Base-by-base conservation (phyloP, 1,284 basidiomycete genomes). In the Phylloboletellus chloephorus region DNA sequence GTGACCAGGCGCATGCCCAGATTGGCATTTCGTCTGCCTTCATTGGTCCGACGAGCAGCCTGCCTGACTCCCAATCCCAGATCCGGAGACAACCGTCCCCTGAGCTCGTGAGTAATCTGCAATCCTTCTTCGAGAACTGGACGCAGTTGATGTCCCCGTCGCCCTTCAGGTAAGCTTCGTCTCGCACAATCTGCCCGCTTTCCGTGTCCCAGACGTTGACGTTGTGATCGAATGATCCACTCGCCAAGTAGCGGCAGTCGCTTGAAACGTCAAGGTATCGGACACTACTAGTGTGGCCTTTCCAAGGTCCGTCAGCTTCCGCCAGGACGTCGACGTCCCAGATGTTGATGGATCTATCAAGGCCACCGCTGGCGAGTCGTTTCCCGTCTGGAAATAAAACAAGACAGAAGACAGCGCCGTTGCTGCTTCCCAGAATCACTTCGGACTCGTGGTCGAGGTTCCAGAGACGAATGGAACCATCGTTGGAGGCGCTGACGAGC, bases 181-280 rank as follows among this genome's bases (percentile, higher is more conserved):
- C 44, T 43, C 47, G 41, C 37, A 56, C 46, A 38, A 59, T 31
- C 37, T 35, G 40, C 37, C 58, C 56, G 23, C 39, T 58, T 55
- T 45, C 36, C 50, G 55, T 57, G 42, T 60, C 49, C 55, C 55
- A 57, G 26, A 57, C 10, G 52, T 58, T 60, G 23, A 57, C 36
- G 13, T 48, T 57, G 52, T 61, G 57, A 59, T 57, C 55, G 44
- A 61, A 61, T 31, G 58, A 57, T 53, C 58, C 58, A 31, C 58
- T 57, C 6, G 39, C 52, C 23, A 57, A 13, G 56, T 57, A 57
- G 38, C 52, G 57, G 26, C 57, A 47, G 54, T 61, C 54, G 19
- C 41, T 51, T 31, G 60, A 62, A 32, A 61, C 29, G 36, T 57
- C 56, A 9, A 57, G 48, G 30, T 54, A 63, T 33, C 57, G 53